A percentile compares a stretch with the other conserved stretches of the same genome.
Evolutionary conservation across 176 grass and related monocot species (phyloP).

Genomic region (Canna indica): DNA sequence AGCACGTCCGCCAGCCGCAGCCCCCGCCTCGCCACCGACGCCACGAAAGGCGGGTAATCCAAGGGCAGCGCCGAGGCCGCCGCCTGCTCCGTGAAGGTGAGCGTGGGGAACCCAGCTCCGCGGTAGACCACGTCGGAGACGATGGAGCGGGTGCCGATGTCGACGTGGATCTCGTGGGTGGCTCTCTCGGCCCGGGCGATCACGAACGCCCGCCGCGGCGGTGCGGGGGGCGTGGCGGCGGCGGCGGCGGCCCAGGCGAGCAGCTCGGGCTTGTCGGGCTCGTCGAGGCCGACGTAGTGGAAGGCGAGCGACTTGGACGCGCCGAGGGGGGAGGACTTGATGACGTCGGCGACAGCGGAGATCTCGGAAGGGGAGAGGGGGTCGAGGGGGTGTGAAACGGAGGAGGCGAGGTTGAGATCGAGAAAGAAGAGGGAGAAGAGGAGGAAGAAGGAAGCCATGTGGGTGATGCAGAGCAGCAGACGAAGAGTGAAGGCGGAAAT

Average conservation of each 20-base stretch:
- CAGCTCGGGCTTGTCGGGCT: constrained; percentile 52
- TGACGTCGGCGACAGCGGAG: constrained; percentile 14
- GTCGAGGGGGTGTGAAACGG: constrained; percentile 39
- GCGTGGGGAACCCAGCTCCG: constrained; percentile 34
- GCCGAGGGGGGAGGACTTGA: constrained; percentile 30
- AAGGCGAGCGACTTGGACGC: constrained; percentile 26
- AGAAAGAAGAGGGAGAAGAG: constrained; percentile 15
- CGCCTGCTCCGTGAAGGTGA: constrained; percentile 41
- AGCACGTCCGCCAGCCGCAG: constrained; percentile 35
- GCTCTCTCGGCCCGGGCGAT: constrained; percentile 31
- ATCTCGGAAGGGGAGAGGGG: constrained; percentile 43
- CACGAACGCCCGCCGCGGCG: constrained; percentile 30
- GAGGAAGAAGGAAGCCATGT: not conserved
- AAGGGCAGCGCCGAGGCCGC: constrained; percentile 29
- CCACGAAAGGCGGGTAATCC: constrained; percentile 38
- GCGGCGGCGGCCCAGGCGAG: not conserved
- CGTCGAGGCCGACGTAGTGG: constrained; percentile 83
- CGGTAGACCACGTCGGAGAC: constrained; percentile 29
- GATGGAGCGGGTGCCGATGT: constrained; percentile 16
- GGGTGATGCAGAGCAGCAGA: not conserved
- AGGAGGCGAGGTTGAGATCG: constrained; percentile 6
- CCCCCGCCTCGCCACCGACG: constrained; percentile 30
- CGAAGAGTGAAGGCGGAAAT: not conserved
- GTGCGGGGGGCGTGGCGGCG: not conserved
- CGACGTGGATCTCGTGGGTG: constrained; percentile 50